Evolutionary conservation across 495 filamentous ascomycete genomes (phyloP).

Genomic region (Penicillium subrubescens): DNA sequence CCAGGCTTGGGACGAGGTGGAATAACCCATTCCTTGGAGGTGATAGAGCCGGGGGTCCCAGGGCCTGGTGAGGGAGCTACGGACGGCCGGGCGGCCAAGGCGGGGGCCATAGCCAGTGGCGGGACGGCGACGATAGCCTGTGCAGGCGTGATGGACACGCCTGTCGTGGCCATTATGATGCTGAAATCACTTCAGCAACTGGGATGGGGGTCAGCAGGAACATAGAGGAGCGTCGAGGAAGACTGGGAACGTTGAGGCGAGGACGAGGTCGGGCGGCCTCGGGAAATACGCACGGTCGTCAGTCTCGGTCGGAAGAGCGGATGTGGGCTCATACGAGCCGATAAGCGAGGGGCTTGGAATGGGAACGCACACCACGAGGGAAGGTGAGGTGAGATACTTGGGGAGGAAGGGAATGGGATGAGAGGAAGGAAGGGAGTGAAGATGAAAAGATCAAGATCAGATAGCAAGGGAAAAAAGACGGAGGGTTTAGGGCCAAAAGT

Average conservation of each 20-base stretch:
- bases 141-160: slow-evolving; percentile 37
- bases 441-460: slow-evolving; percentile 5
- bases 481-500: slow-evolving; percentile 16
- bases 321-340: slow-evolving; percentile 41
- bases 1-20: slow-evolving; percentile 91
- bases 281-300: slow-evolving; percentile 29
- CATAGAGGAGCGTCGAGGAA: neutral
- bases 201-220: slow-evolving; percentile 21
- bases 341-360: slow-evolving; percentile 31
- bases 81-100: slow-evolving; percentile 39
- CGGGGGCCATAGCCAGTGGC: slow-evolving; percentile 36
- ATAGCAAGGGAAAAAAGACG: neutral
- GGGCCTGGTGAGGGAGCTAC: slow-evolving; percentile 46
- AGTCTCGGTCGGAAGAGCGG: slow-evolving; percentile 46
- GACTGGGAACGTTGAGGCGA: slow-evolving; percentile 8
- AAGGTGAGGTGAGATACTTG: neutral
- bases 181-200: slow-evolving; percentile 22
- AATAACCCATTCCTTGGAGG: slow-evolving; percentile 84
- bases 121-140: slow-evolving; percentile 34
- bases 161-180: slow-evolving; percentile 39
- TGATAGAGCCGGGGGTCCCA: slow-evolving; percentile 52
- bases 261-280: slow-evolving; percentile 27
- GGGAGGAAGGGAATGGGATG: too few species aligned
- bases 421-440: slow-evolving; percentile 1
- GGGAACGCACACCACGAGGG: neutral